Evolutionary conservation across 345 rosid species (phyloP), one percentile per base, ranked within the genome.

Genomic region (Fremontodendron californicum): DNA sequence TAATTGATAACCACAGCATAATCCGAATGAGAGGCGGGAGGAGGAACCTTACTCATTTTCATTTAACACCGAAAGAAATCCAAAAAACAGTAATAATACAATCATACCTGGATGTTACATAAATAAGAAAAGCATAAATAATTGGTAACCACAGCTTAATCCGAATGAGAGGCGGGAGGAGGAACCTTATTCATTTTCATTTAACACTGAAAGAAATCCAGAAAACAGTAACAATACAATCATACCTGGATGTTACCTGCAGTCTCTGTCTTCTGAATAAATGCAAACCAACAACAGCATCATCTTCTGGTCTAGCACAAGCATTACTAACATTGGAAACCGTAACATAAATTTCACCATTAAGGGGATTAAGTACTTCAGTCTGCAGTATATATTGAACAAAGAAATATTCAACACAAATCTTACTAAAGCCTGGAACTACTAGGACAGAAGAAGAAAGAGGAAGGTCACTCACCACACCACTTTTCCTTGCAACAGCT

Each of bases 401-500:
- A 68, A 45, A 68, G 12, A 62, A 33, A 16, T 13, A 35, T 33
- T 55, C 70, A 67, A 76, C 40, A 35, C 31, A 7, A 68, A 40
- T 63, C 43, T n/a, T 63, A 63, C 13, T 63, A 35, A 63, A 63
- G 12, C 19, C 49, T 31, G 60, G 12, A 42, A 9, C 46, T 23
- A 63, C n/a, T 18, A 79, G 11, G 42, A 40, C 62, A 58, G 21
- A 33, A 43, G 15, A 75, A 54, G 19, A 31, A 72, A 45, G 65
- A 66, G 33, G 62, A 65, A 77, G 16, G 52, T 18, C 66, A 80
- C 98, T 86, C 80, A 95, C 98, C 77, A 33, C 73, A 39, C 96
- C 93, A 84, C 78, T 89, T 88, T 89, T 96, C 79, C 99, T 90
- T 29, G 98, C 97, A 76, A 96, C 91, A 29, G 94, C 94, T 85